Conservation (phyloP, 2,329 filamentous ascomycete species). For the Trichoderma atrobrunneum region DNA sequence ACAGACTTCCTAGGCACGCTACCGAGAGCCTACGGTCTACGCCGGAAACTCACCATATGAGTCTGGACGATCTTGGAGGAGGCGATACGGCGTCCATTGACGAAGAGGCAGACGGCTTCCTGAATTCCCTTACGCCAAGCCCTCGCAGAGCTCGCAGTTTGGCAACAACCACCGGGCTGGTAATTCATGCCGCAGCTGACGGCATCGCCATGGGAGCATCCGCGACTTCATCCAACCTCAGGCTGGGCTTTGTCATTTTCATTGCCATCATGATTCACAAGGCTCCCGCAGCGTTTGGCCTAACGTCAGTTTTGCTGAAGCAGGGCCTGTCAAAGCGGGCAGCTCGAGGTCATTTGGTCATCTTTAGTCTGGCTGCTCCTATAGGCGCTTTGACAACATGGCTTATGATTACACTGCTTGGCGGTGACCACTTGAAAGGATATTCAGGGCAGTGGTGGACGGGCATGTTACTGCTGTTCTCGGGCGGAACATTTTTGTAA, state of each 20-base stretch:
- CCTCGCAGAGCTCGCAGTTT: slow-evolving; percentile 61
- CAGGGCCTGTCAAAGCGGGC: slow-evolving; percentile 86
- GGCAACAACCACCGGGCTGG: slow-evolving; percentile 88
- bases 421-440: slow-evolving; percentile 57
- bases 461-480: slow-evolving; percentile 90
- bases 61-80: slow-evolving; percentile 74
- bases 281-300: slow-evolving; percentile 88
- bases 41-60: slow-evolving; percentile 78
- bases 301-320: slow-evolving; percentile 86
- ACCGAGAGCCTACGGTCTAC: slow-evolving; percentile 61
- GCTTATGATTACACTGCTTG: slow-evolving; percentile 70
- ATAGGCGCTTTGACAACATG: slow-evolving; percentile 82
- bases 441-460: slow-evolving; percentile 79
- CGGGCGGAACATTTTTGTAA: slow-evolving; percentile 91
- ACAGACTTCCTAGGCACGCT: slow-evolving; percentile 75
- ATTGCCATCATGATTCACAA: slow-evolving; percentile 97
- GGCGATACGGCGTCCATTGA: slow-evolving; percentile 50
- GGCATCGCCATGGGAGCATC: slow-evolving; percentile 95
- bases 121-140: slow-evolving; percentile 56
- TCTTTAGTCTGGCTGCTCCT: slow-evolving; percentile 90
- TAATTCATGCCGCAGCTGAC: slow-evolving; percentile 93
- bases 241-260: slow-evolving; percentile 88
- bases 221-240: slow-evolving; percentile 67
- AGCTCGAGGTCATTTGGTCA: slow-evolving; percentile 77
- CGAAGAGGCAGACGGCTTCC: slow-evolving; percentile 56